Base-by-base conservation (phyloP, 2,329 filamentous ascomycete species). In the Elsinoe necatrix region DNA sequence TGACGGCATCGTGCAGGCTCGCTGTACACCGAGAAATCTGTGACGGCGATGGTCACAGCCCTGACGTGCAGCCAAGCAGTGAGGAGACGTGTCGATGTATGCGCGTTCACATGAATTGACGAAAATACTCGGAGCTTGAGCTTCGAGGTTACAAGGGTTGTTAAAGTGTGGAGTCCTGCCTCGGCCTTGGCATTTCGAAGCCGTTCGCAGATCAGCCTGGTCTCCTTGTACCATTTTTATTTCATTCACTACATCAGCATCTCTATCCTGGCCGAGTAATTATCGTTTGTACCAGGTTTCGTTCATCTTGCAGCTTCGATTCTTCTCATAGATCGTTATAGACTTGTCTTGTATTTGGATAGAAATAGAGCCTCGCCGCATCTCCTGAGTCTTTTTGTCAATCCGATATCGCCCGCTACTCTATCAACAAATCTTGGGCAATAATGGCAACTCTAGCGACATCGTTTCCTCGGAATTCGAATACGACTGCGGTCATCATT, bases 401-500 rank as follows among this genome's bases (percentile, higher is more conserved):
- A 20, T 23, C 48, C 31, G 48, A 23, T 35, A 23, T 37, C 23
- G 23, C 31, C 12, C 12, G 29, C 48, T 4, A 3, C 18, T 25
- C 14, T 52, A 35, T 52, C 48, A 35, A 39, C 20, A 23, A n/a
- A 39, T 34, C 29, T 52, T 6, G 23, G 25, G 59, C 59, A 69
- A 63, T 29, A 62, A 80, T 81, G 77, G 69, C 78, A 60, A 84
- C 82, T 23, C 75, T 85, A 34, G 73, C 77, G 57, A 79, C 76
- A 63, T 77, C 80, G 58, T 80, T 85, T 68, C 76, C 78, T 18
- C 68, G 72, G 39, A 71, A 72, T 59, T 77, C 76, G 21, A 64
- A 74, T 56, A 70, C 77, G 18, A 77, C 79, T 12, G 88, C 88
- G 59, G 75, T 93, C 69, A 87, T 93, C 67, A 77, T 93, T 50